Conservation (phyloP, 116 monocot genomes). For the Cymodocea nodosa region DNA sequence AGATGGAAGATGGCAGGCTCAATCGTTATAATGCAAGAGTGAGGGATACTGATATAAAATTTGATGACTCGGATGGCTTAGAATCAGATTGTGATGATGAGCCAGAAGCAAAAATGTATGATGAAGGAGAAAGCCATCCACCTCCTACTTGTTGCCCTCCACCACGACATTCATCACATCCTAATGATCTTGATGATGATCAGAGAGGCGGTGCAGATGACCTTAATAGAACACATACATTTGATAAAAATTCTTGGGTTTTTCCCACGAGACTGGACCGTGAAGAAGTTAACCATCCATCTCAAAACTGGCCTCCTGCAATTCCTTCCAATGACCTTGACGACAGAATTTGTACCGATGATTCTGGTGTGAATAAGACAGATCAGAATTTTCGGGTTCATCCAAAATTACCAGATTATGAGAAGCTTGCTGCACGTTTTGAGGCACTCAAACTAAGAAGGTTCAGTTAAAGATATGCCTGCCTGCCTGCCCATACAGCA, state of each 20-base stretch:
- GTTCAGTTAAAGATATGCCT: slow-evolving; percentile 6
- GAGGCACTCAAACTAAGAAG: slow-evolving; percentile 44
- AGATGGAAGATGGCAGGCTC: neutral
- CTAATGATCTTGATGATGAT: neutral
- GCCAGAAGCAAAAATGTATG: neutral
- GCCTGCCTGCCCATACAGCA: neutral
- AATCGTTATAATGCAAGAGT: neutral
- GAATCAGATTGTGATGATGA: slow-evolving; percentile 35
- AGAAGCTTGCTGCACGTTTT: slow-evolving; percentile 52
- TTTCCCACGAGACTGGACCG: neutral
- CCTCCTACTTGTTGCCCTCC: neutral
- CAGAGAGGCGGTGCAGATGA: neutral
- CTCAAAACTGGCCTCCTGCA: neutral
- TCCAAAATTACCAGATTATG: slow-evolving; percentile 86
- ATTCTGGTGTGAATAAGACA: neutral
- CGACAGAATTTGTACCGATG: neutral
- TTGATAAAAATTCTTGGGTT: neutral
- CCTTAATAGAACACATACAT: neutral
- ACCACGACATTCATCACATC: neutral
- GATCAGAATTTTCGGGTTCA: slow-evolving; percentile 38
- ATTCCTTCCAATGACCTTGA: neutral
- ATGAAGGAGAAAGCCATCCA: neutral
- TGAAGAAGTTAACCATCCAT: neutral
- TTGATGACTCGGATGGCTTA: slow-evolving; percentile 75
- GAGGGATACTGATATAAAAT: slow-evolving; percentile 37